These are phyloP conservation scores for Globisporangium rhizosaccharum DNA, from an alignment of 352 stramenopile species.

Conservation along the genomic window DNA sequence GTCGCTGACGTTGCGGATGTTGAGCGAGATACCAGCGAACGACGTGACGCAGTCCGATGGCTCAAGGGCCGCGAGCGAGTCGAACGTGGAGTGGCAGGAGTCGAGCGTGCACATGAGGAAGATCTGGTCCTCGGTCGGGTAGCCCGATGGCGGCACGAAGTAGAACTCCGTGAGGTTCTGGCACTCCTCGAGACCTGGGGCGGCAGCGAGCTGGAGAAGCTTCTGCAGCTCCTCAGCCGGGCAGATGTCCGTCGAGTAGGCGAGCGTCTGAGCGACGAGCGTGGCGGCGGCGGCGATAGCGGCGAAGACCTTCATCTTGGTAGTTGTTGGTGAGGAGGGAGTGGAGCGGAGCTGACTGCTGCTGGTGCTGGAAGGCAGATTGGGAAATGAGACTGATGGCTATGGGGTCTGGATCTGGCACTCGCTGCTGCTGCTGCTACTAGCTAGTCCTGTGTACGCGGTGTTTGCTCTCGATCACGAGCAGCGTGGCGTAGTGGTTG, in stretches of 20 bases:
- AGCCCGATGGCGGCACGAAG: slow-evolving; percentile 28
- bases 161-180: slow-evolving; percentile 23
- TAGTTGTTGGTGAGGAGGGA: slow-evolving; percentile 9
- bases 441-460: no score
- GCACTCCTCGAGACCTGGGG: not conserved
- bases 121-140: slow-evolving; percentile 24
- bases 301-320: slow-evolving; percentile 10
- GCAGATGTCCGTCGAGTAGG: no score
- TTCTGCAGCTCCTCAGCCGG: no score
- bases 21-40: slow-evolving; percentile 35
- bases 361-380: slow-evolving; percentile 28
- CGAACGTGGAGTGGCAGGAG: slow-evolving; percentile 29
- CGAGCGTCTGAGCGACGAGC: no score
- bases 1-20: slow-evolving; percentile 37
- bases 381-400: slow-evolving; percentile 23
- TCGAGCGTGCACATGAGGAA: slow-evolving; percentile 32
- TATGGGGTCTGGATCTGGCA: no score
- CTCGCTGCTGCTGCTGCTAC: no score
- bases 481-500: no score
- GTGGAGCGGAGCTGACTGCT: slow-evolving; percentile 13
- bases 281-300: no score
- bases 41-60: slow-evolving; percentile 38
- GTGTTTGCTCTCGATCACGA: no score
- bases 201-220: no score
- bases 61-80: slow-evolving; percentile 21